Base-by-base conservation (phyloP, 805 yeast genomes). In the Candida fluviatilis region DNA sequence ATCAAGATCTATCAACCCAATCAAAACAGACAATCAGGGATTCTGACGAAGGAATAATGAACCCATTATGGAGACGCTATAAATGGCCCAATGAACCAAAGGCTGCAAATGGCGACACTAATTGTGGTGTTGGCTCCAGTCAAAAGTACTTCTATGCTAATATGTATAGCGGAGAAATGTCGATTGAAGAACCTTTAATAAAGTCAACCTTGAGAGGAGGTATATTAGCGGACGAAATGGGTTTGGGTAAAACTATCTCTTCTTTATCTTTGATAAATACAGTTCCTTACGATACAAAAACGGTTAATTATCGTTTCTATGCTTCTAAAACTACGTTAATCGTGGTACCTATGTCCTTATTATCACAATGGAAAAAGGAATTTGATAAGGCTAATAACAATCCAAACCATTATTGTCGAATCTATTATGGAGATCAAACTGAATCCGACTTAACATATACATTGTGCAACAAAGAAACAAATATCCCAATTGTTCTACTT, bases 151-250 rank as follows among this genome's bases (percentile, higher is more conserved):
- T 90, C 50, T 90, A 82, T 57, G 89, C 83, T 12, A 89, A 88
- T 51, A 57, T 85, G 41, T 84, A 81, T 53, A 78, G 84, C 39
- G 96, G 96, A 4, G 89, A 84, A 39, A 75, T 91, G 39, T 78
- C 91, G 0, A 48, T 76, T 12, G 72, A 74, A 16, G 78, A 75
- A 43, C 97, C 96, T 1, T 49, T 79, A 10, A 64, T 88, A 29
- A 76, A 71, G 41, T 69, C 81, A 1, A 52, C 73, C 14, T 72
- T 82, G 35, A 69, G 71, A 35, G 97, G 98, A 26, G 98, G 98
- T 2, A 84, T 90, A 15, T 63, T 90, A 12, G 95, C 97, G 0
- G 98, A 90, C 63, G 98, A 90, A 57, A 90, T 90, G 98, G 98
- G 98, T 0, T 68, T 90, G 6, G 98, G 98, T 31, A 90, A 90